These are phyloP conservation scores for Aspergillus campestris DNA, from an alignment of 495 filamentous ascomycete genomes.

Conservation along the genomic window DNA sequence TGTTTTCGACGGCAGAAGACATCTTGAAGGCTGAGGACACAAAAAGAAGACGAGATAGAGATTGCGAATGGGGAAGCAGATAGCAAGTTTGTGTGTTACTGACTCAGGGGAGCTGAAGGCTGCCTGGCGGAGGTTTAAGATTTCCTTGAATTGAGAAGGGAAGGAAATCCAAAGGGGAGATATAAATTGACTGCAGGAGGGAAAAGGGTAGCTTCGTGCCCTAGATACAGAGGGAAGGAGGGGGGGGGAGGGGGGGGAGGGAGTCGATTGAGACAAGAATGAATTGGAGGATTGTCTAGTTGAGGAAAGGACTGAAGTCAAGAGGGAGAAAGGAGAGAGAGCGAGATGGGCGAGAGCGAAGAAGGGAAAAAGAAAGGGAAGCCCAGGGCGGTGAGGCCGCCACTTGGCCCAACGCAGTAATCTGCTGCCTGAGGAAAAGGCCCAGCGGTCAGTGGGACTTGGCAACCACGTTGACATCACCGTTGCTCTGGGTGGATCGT, in stretches of 20 bases:
- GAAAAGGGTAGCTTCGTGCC: constrained; percentile 86
- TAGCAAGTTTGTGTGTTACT: constrained; percentile 25
- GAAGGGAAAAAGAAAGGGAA: constrained; percentile 1
- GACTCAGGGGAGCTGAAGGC: constrained; percentile 34
- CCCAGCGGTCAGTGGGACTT: too few species aligned
- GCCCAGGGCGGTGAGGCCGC: background rate
- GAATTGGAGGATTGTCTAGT: constrained; percentile 10
- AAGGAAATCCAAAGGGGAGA: constrained; percentile 11
- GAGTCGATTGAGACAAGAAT: constrained; percentile 18
- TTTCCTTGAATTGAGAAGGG: constrained; percentile 36
- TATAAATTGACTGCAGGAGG: constrained; percentile 19
- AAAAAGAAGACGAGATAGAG: constrained; percentile 12
- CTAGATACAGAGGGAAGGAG: constrained; percentile 51
- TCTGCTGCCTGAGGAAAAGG: background rate
- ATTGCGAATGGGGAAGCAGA: constrained; percentile 8
- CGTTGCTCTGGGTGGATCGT: too few species aligned
- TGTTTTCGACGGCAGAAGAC: constrained; percentile 48
- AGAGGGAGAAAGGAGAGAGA: constrained; percentile 22
- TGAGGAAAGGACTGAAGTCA: constrained; percentile 20
- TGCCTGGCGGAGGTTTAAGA: constrained; percentile 29
- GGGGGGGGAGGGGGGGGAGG: constrained; percentile 20
- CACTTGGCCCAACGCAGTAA: background rate
- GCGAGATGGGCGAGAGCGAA: constrained; percentile 7
- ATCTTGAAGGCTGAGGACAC: constrained; percentile 45
- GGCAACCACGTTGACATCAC: too few species aligned